Percentiles rank a stretch among this genome's conserved stretches.
These are phyloP conservation scores for Neonectria neomacrospora DNA, from an alignment of 2,329 filamentous ascomycete species.

Conservation along the genomic window DNA sequence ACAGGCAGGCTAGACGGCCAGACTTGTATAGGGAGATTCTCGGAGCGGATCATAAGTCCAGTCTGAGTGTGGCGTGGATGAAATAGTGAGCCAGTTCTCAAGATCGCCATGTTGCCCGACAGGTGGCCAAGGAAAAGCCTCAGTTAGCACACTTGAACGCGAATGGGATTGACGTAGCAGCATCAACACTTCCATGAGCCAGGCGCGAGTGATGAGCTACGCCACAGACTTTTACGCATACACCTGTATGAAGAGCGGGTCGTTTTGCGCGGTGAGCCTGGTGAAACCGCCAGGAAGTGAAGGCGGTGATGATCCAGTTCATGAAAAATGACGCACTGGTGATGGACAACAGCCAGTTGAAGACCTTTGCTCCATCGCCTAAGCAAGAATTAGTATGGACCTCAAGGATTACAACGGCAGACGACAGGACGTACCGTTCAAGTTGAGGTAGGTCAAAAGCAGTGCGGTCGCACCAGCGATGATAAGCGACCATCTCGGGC, in stretches of 20 bases:
- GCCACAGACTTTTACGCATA: conserved; percentile 31
- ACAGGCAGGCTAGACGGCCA: conserved; percentile 28
- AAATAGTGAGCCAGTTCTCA: conserved; percentile 14
- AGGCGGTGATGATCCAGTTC: conserved; percentile 35
- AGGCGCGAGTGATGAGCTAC: conserved; percentile 25
- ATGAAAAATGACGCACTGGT: conserved; percentile 36
- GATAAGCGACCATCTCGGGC: conserved; percentile 25
- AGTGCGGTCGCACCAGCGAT: conserved; percentile 6
- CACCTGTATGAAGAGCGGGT: conserved; percentile 27
- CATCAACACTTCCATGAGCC: conserved; percentile 24
- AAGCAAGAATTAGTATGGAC: not conserved
- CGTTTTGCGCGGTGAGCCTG: conserved; percentile 30
- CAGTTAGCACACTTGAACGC: not conserved
- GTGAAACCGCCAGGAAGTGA: conserved; percentile 33
- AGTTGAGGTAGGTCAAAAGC: conserved; percentile 10
- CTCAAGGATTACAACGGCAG: no score
- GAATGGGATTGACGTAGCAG: conserved; percentile 3
- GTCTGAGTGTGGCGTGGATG: conserved; percentile 33
- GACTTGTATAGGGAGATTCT: conserved; percentile 29
- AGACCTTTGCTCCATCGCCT: conserved; percentile 25
- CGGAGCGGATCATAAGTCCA: conserved; percentile 17
- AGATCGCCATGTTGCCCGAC: no score
- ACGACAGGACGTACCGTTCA: conserved; percentile 17
- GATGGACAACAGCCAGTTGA: conserved; percentile 34
- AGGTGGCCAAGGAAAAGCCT: no score